A percentile compares a stretch with the other conserved stretches of the same genome.
Evolutionary conservation across 1,139 yeast species (phyloP).

Genomic region (Taphrina deformans): DNA sequence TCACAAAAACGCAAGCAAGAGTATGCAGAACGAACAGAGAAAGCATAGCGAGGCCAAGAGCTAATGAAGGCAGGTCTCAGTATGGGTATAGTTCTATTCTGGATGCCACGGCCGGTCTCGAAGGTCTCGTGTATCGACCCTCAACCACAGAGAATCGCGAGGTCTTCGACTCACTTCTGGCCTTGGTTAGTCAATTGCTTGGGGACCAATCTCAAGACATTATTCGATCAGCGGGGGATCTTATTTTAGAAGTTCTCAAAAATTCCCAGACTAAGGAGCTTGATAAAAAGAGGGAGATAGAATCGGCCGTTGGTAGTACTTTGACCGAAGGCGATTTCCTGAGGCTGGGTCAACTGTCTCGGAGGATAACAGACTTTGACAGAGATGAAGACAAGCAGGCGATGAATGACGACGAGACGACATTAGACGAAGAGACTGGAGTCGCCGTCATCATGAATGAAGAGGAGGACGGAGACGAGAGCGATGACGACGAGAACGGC

Average conservation of each 20-base stretch:
- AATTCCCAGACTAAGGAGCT: slow-evolving; percentile 51
- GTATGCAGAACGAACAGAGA: no score
- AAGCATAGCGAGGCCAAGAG: no score
- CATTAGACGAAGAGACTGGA: slow-evolving; percentile 49
- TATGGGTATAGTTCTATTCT: slow-evolving; percentile 40
- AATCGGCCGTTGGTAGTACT: slow-evolving; percentile 53
- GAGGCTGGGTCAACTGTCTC: slow-evolving; percentile 55
- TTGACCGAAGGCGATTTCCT: slow-evolving; percentile 56
- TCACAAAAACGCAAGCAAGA: slow-evolving; percentile 36
- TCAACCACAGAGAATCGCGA: slow-evolving; percentile 52
- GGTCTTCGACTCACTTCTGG: slow-evolving; percentile 52
- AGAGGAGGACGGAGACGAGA: slow-evolving; percentile 47
- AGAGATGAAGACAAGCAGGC: slow-evolving; percentile 43
- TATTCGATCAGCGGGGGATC: slow-evolving; percentile 61
- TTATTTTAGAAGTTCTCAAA: slow-evolving; percentile 61
- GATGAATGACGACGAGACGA: slow-evolving; percentile 38
- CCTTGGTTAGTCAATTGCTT: slow-evolving; percentile 54
- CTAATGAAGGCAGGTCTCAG: not conserved
- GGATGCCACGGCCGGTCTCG: slow-evolving; percentile 46
- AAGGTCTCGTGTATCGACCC: slow-evolving; percentile 55
- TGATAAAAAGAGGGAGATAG: slow-evolving; percentile 49
- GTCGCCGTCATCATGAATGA: slow-evolving; percentile 54
- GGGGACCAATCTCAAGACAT: slow-evolving; percentile 63
- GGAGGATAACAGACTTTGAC: slow-evolving; percentile 60
- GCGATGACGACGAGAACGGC: slow-evolving; percentile 44